phyloP scores from a whole-genome alignment of 2,329 filamentous ascomycete species.

The Hirsutella rhossiliensis region DNA sequence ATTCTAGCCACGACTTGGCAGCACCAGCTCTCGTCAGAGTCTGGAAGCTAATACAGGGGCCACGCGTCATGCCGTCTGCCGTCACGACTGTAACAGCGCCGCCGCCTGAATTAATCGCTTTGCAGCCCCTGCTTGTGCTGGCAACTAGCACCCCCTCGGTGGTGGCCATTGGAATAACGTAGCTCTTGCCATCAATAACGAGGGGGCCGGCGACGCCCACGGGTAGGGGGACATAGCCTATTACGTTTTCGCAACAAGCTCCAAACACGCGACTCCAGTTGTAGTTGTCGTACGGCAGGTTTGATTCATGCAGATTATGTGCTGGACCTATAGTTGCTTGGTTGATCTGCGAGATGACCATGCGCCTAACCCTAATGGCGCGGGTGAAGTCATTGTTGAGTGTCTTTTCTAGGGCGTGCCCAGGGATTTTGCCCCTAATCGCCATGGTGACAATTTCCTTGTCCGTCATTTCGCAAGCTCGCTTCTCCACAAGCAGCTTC shows the following conservation, averaged over 20 bases:
- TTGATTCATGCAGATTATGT: too few relatives aligned
- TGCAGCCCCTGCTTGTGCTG: conserved; percentile 84
- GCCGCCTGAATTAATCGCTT: conserved; percentile 94
- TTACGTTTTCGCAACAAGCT: not conserved
- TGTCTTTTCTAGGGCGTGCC: not conserved
- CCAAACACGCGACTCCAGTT: too few relatives aligned
- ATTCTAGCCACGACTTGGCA: conserved; percentile 94
- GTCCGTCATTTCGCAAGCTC: not conserved
- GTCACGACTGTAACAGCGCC: conserved; percentile 87
- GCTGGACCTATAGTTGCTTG: too few relatives aligned
- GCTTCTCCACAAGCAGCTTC: not conserved
- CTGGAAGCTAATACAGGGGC: conserved; percentile 85
- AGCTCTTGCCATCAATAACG: not conserved
- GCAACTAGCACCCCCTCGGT: conserved; percentile 96
- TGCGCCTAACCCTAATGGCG: not conserved
- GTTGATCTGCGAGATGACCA: not conserved
- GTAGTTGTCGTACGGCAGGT: too few relatives aligned
- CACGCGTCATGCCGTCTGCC: conserved; percentile 95
- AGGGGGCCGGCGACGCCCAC: conserved; percentile 84
- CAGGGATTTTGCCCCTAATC: not conserved
- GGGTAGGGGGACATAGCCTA: conserved; percentile 61
- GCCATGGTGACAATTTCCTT: not conserved
- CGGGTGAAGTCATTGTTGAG: not conserved
- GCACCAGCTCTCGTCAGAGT: conserved; percentile 80
- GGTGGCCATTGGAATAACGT: conserved; percentile 48